These are phyloP conservation scores for Arthrobotrys musiformis DNA, from an alignment of 2,329 filamentous ascomycete species.

Conservation along the genomic window DNA sequence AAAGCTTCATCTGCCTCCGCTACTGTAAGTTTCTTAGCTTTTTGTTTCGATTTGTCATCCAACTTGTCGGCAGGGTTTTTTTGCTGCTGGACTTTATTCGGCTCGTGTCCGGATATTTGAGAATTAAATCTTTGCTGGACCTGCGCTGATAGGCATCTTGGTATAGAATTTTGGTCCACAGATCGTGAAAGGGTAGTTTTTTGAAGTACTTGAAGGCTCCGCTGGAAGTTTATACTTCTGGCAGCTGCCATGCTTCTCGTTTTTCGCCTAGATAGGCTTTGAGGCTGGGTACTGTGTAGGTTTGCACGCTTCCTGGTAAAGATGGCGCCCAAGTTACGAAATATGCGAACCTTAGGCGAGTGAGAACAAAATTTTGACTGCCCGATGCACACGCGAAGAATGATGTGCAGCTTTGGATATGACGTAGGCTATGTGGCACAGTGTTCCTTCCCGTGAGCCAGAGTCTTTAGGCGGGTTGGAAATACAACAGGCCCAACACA, in stretches of 20 bases:
- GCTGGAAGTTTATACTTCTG: not conserved
- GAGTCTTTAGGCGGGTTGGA: not conserved
- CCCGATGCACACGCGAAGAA: not conserved
- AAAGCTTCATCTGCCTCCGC: slow-evolving; percentile 46
- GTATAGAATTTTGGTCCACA: not conserved
- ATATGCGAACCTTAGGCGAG: no score
- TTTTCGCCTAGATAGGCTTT: not conserved
- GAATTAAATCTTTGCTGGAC: not conserved
- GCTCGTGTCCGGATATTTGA: not conserved
- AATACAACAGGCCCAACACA: slow-evolving; percentile 11
- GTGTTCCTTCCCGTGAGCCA: not conserved
- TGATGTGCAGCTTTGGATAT: not conserved
- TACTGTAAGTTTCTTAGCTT: slow-evolving; percentile 19
- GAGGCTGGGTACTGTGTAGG: not conserved
- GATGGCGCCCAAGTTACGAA: no score
- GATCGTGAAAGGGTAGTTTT: not conserved
- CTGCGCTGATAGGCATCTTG: not conserved
- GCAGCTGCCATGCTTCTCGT: not conserved
- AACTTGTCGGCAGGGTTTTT: not conserved
- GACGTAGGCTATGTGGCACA: slow-evolving; percentile 1
- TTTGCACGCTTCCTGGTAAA: not conserved
- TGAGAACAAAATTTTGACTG: not conserved
- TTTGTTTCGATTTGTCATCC: not conserved
- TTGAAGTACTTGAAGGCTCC: not conserved
- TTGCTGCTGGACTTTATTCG: not conserved